Percentiles rank a stretch among this genome's conserved stretches.
Evolutionary conservation across 768 basidiomycete species (phyloP).

Genomic region (Bullera alba): DNA sequence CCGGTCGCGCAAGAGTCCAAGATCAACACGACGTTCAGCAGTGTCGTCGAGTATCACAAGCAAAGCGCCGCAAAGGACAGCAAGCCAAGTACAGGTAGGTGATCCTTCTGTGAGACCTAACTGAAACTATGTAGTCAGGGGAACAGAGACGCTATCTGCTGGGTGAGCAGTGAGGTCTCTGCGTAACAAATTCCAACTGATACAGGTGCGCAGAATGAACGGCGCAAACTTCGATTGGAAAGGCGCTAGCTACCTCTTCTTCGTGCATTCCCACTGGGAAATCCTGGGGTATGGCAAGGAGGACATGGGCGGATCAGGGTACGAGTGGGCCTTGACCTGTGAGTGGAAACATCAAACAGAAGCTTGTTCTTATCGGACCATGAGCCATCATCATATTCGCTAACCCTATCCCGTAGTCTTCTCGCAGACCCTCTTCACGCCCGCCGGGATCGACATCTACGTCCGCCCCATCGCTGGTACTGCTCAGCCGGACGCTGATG

Average conservation of each 20-base stretch:
- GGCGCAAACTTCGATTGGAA: constrained; percentile 48
- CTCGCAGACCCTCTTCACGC: constrained; percentile 51
- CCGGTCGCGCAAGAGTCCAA: constrained; percentile 19
- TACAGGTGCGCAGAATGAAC: constrained; percentile 17
- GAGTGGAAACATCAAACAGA: background rate
- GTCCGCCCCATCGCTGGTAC: constrained; percentile 17
- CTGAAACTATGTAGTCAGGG: background rate
- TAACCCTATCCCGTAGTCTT: constrained; percentile 41
- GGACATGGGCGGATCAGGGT: constrained; percentile 11
- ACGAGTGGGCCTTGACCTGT: constrained; percentile 45
- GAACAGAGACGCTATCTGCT: background rate
- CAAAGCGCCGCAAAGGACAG: constrained; percentile 25
- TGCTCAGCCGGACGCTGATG: constrained; percentile 1
- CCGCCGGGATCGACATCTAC: constrained; percentile 51
- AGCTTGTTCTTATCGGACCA: background rate
- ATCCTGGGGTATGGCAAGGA: constrained; percentile 46
- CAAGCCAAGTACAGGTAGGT: constrained; percentile 37
- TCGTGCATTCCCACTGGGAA: constrained; percentile 49
- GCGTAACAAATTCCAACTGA: background rate
- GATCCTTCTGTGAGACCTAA: background rate
- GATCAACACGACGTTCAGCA: constrained; percentile 39
- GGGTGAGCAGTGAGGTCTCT: background rate
- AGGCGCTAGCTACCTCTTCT: constrained; percentile 46
- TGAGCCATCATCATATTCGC: background rate
- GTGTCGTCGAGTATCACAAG: constrained; percentile 47